Evolutionary conservation across 2,329 filamentous ascomycete species (phyloP).

Genomic region (Tolypocladium album): DNA sequence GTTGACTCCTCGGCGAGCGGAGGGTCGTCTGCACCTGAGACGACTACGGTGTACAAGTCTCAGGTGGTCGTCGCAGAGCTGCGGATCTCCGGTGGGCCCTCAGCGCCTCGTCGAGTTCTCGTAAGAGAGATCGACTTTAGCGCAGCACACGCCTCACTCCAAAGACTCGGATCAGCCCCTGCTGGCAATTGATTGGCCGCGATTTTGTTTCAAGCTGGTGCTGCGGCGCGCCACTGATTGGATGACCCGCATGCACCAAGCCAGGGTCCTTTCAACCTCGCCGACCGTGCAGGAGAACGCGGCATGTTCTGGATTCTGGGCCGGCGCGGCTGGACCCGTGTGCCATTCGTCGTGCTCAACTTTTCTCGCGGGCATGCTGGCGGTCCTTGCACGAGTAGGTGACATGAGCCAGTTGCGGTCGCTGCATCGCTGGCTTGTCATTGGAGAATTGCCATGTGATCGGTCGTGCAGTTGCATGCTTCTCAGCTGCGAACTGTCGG

Average conservation of each 20-base stretch:
- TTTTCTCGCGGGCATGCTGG: not conserved
- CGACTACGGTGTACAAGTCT: conserved; percentile 12
- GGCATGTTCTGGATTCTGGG: not conserved
- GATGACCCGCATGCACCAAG: not conserved
- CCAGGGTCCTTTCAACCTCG: not conserved
- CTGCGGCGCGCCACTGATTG: not conserved
- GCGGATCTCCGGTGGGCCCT: not conserved
- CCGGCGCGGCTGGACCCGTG: not conserved
- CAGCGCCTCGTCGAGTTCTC: not conserved
- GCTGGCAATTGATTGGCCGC: not conserved
- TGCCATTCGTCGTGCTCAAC: not conserved
- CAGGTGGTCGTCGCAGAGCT: conserved; percentile 15
- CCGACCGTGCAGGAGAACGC: not conserved
- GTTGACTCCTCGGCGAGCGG: not conserved
- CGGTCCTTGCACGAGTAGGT: not conserved
- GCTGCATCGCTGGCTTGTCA: not conserved
- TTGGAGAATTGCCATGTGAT: not conserved
- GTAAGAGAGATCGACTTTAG: not conserved
- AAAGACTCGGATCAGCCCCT: not conserved
- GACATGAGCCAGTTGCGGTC: not conserved
- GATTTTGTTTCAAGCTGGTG: not conserved
- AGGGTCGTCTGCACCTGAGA: conserved; percentile 19
- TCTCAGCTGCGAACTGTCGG: not conserved
- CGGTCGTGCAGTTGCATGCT: not conserved
- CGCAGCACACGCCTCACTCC: not conserved